Base-by-base conservation (phyloP, 108 stramenopile genomes). In the Craspedostauros australis region DNA sequence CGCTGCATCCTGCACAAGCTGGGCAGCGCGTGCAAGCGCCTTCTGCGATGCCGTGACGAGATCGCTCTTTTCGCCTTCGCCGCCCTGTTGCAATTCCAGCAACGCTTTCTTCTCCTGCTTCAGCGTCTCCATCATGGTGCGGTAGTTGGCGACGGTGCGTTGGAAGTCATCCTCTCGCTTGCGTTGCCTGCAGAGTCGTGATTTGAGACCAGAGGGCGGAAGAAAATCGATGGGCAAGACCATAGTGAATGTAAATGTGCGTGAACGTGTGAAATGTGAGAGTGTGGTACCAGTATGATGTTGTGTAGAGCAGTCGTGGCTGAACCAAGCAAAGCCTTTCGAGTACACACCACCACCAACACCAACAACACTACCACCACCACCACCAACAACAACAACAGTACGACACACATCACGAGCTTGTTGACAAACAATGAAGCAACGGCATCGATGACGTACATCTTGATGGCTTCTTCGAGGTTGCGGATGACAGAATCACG, bases 391-490 rank as follows among this genome's bases (percentile, higher is more conserved):
- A 1, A 43, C 0, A 43, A 2, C 19, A 14, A 9, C 19, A 0
- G n/a, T 0, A 43, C 31, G 30, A 12, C 1, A 20, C 12, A 0
- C 3, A 49, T 14, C 9, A 63, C 54, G 11, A 29, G 33, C 34
- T 40, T 41, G 28, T 4, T 25, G 27, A 6, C 25, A 30, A 39
- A 33, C 5, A 34, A 36, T 28, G 12, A 8, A 18, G 1, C 15
- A 37, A 1, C 18, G 46, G n/a, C n/a, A 25, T 32, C 16, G 57
- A 15, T 16, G 9, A 63, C 82, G 73, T 50, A 84, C 88, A 88
- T 88, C 47, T 75, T 74, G 72, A 93, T 88, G 48, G 87, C 91
- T 68, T 93, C 91, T 54, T 93, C 86, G 48, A 93, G 57, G 62
- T 93, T 93, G 3, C 75, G 49, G 60, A 88, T 72, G 20, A 80